Base-by-base conservation (phyloP, 2,329 filamentous ascomycete genomes). In the Teratosphaeria gauchensis region DNA sequence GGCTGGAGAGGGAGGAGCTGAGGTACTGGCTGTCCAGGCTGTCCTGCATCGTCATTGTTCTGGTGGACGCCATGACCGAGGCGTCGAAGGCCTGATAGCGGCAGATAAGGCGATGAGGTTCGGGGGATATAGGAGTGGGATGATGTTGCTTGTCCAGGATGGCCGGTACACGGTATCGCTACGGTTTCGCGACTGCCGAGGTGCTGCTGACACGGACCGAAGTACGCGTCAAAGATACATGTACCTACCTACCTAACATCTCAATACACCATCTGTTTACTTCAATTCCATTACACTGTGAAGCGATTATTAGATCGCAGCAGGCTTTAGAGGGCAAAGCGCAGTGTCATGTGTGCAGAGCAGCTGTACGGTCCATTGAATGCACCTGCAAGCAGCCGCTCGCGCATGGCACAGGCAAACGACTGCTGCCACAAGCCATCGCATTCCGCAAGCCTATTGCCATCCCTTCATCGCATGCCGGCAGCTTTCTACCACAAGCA, bases 1-100 rank as follows among this genome's bases (percentile, higher is more conserved):
- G 78, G 59, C 85, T 88, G 57, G 86, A 84, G 66, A 89, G 83
- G 61, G 89, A 89, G 58, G 84, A 83, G 51, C 86, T 83, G 61
- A 85, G 77, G 61, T 80, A 76, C 68, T 82, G 81, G 63, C 85
- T 82, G 67, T 80, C 80, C 66, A 78, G 66, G 62, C 73, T 71
- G 66, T 79, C 73, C 74, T 79, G 67, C 62, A 79, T 77, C 62
- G 80, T 80, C 67, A 73, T 69, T 67, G 77, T 76, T 56, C 64
- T 68, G 28, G 65, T 66, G 30, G 64, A 65, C n/a, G 68, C 65
- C 69, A 71, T 72, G 56, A 24, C 35, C 16, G 51, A 32, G 28
- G 14, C 31, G 21, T 3, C 21, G 19, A 30, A 28, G 14, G 19
- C 33, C 33, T 14, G 32, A 6, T 6, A 14, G 16, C 5, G n/a